Base-by-base conservation (phyloP, 2,329 filamentous ascomycete genomes). In the Aspergillus awamori region DNA sequence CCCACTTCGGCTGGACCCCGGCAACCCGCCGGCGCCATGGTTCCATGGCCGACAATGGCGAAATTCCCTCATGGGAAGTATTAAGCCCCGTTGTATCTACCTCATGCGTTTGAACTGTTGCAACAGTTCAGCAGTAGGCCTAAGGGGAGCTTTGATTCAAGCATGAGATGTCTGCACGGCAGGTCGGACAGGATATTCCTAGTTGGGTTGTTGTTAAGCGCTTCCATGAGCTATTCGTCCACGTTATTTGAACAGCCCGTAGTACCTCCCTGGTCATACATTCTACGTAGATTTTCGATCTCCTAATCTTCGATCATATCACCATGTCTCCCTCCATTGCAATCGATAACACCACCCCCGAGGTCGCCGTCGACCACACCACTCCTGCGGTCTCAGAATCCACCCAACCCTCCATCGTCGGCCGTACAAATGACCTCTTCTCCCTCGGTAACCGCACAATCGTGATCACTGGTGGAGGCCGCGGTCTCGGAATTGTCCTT, bases 401-500 rank as follows among this genome's bases (percentile, higher is more conserved):
- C 0, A 68, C 64, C 36, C 69, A 74, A 49, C 73, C 75, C 8
- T 71, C 75, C 5, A 65, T 75, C 15, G 62, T 66, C 39, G 65
- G 67, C 2, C 43, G 64, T 38, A 63, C 67, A 11, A 63, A 70
- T 69, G 58, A 67, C 36, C 76, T 81, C 36, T 82, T 84, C 67
- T 82, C 81, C 4, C 78, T 84, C 8, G 70, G 74, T 45, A 75
- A 75, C 45, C 76, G 74, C 63, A 76, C 74, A 10, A 67, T 72
- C 48, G 70, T 71, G 8, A 82, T 85, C 45, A 85, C 83, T 1
- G 83, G 83, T 6, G 83, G 80, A 45, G 82, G 78, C 8, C 79
- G 82, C 15, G 82, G 83, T 13, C 74, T 85, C 1, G 83, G 83
- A 13, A 80, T 84, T 43, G 80, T 79, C 17, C 75, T 85, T 13